Conservation (phyloP, 2,329 filamentous ascomycete species). For the Diaporthe sp. region DNA sequence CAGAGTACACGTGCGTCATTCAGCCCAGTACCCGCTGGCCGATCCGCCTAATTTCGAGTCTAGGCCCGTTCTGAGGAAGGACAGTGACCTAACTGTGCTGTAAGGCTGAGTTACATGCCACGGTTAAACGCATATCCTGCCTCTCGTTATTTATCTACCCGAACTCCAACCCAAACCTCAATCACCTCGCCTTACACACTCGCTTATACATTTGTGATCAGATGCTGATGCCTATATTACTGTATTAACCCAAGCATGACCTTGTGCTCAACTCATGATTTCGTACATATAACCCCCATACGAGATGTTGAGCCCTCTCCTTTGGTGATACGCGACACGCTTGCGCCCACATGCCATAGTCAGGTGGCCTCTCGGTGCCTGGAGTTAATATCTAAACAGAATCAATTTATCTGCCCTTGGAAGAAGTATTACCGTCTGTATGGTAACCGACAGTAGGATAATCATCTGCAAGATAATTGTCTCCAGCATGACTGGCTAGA, state of each 20-base stretch:
- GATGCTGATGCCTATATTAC: not conserved
- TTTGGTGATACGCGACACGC: not conserved
- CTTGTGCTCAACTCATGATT: not conserved
- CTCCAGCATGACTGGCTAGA: not conserved
- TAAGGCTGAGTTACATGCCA: not conserved
- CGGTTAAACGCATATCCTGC: not conserved
- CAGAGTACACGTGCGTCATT: slow-evolving; percentile 24
- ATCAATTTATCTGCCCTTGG: not conserved
- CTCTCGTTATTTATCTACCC: not conserved
- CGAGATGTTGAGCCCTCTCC: not conserved
- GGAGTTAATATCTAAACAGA: not conserved
- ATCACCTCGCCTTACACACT: too few species aligned
- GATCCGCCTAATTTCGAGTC: slow-evolving; percentile 36
- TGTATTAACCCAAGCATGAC: not conserved
- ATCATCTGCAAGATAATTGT: not conserved
- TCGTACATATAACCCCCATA: not conserved
- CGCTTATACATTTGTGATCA: too few species aligned
- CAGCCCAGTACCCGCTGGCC: slow-evolving; percentile 30
- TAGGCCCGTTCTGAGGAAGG: slow-evolving; percentile 21
- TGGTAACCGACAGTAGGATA: not conserved
- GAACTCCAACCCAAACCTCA: not conserved
- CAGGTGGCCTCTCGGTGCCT: not conserved
- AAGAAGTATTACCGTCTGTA: not conserved
- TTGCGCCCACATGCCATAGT: not conserved
- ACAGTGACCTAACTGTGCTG: not conserved